phyloP scores from a whole-genome alignment of 208 protist species.

The Phytomonas serpens region DNA sequence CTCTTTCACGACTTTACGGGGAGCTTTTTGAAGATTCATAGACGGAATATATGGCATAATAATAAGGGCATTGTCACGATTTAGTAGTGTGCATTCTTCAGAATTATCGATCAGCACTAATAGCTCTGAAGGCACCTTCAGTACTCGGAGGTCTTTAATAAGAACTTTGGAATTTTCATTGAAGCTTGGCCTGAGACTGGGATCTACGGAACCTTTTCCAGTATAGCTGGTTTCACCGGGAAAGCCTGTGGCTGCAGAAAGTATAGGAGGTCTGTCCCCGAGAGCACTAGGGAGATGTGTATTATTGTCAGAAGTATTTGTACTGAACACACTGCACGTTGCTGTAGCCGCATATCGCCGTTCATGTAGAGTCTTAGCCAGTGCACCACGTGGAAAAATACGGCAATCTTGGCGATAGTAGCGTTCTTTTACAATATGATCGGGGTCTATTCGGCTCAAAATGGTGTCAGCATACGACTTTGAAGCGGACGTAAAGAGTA shows the following conservation, averaged over 20 bases:
- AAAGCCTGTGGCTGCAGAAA: neutral
- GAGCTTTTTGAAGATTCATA: neutral
- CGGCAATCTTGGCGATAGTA: conserved; percentile 81
- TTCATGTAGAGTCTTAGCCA: conserved; percentile 25
- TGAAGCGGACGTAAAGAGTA: conserved; percentile 84
- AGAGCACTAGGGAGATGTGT: conserved; percentile 9
- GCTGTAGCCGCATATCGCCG: conserved; percentile 9
- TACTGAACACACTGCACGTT: neutral
- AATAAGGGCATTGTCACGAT: conserved; percentile 75
- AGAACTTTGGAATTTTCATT: conserved; percentile 55
- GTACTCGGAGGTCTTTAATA: conserved; percentile 73
- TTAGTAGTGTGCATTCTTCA: conserved; percentile 67
- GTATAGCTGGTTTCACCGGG: neutral
- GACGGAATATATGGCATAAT: conserved; percentile 72
- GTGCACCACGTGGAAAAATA: conserved; percentile 34
- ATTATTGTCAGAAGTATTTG: conserved; percentile 5
- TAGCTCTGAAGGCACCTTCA: conserved; percentile 77
- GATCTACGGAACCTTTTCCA: neutral
- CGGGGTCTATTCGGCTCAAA: conserved; percentile 68
- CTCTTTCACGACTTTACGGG: neutral
- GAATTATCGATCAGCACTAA: conserved; percentile 85
- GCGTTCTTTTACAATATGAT: conserved; percentile 47
- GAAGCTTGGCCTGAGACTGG: conserved; percentile 6
- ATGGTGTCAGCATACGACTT: conserved; percentile 87
- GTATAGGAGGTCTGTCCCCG: neutral